Base-by-base conservation (phyloP, 306 rosid species). In the Senna tora region DNA sequence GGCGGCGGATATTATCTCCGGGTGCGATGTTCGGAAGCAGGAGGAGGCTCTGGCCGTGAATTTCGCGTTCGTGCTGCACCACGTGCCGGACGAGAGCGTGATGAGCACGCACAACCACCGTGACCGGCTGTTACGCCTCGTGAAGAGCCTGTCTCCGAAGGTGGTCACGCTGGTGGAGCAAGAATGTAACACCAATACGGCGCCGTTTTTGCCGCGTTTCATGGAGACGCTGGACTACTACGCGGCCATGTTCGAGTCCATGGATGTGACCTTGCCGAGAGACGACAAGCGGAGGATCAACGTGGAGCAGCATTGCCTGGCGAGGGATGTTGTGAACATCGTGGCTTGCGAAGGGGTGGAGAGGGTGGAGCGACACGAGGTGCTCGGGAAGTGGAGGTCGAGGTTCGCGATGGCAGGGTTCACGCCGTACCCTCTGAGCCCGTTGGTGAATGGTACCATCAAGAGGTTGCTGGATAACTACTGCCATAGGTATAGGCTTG, bases 131-230 rank as follows among this genome's bases (percentile, higher is more conserved):
- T 65, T 95, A 84, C 83, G 96, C 79, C 42, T 88, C 78, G 96
- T 90, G 65, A 89, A 87, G 81, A 86, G 97, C 82, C 80, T 95
- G 76, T 84, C 90, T 50, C 99, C 99, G 11, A 92, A 85, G 77
- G 97, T 91, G 56, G 97, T 95, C 79, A 95, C 99, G 25, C 93
- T 95, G 21, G 97, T 95, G n/a, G 99, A 95, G 83, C 97, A 91
- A 83, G 99, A 95, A 74, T 89, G 91, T 2, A 91, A 91, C 85
- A 91, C 97, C 12, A 91, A 91, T 67, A 91, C 97, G 0, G 95
- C 96, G 0, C 85, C 97, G 6, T 95, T 95, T 79, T 81, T 76
- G 67, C 87, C 97, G 0, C 95, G 99, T 59, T 91, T 91, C 77
- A 75, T 77, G 4, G 99, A 91, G 75, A 80, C 97, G 7, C 75